Evolutionary conservation across 163 green algal species (phyloP).

Genomic region (Dunaliella salina): DNA sequence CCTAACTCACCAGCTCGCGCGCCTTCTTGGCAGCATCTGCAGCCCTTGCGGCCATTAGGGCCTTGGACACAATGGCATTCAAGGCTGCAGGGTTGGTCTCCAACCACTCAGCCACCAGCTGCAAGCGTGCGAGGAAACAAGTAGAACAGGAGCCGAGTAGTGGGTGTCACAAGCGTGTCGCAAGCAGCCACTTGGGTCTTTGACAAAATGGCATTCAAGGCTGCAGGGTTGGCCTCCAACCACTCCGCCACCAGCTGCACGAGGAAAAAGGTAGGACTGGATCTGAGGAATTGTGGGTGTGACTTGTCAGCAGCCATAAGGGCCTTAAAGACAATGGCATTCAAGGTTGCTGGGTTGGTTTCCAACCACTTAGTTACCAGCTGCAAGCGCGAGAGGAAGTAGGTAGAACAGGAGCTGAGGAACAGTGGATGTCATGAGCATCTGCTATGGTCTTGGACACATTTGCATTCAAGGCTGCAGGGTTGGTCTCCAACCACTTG

Average conservation of each 20-base stretch:
- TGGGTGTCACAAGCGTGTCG: too few species aligned
- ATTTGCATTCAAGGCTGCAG: conserved; percentile 46
- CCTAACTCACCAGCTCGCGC: too few species aligned
- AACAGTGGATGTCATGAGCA: conserved; percentile 52
- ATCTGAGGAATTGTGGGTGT: too few species aligned
- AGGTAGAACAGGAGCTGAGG: too few species aligned
- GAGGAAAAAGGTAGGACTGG: too few species aligned
- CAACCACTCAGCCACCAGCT: conserved; percentile 58
- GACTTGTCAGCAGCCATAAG: neutral
- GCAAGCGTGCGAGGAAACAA: neutral
- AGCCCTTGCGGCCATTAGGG: conserved; percentile 60
- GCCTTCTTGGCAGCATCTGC: conserved; percentile 70
- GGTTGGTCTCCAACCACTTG: conserved; percentile 64
- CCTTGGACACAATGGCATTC: conserved; percentile 60
- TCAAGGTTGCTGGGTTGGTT: conserved; percentile 38
- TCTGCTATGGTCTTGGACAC: conserved; percentile 73
- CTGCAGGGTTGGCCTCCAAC: conserved; percentile 56
- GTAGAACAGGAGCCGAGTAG: too few species aligned
- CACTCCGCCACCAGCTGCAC: too few species aligned
- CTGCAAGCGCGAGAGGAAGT: too few species aligned
- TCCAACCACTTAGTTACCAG: conserved; percentile 66
- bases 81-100: conserved; percentile 57
- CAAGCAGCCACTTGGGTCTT: too few species aligned
- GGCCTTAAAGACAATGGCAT: too few species aligned
- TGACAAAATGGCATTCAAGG: too few species aligned